phyloP scores from a whole-genome alignment of 108 stramenopile genomes.

The Licmophora abbreviata region DNA sequence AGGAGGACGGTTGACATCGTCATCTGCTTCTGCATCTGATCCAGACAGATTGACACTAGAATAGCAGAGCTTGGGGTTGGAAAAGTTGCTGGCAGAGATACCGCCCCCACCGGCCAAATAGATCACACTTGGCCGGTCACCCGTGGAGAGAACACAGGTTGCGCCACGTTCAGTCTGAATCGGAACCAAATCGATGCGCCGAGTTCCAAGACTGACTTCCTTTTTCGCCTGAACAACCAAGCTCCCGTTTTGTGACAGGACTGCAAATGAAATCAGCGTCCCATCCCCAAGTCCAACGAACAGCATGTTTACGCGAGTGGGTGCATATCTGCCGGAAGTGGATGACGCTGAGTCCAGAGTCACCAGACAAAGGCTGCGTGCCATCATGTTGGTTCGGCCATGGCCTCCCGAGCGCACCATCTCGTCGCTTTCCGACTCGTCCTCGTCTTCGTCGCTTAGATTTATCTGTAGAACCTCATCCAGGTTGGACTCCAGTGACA shows the following conservation, averaged over 20 bases:
- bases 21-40: constrained; percentile 43
- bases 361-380: constrained; percentile 67
- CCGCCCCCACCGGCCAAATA: constrained; percentile 74
- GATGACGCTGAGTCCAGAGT: constrained; percentile 55
- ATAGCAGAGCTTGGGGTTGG: constrained; percentile 83
- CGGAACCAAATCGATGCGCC: constrained; percentile 83
- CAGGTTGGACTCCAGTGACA: constrained; percentile 41
- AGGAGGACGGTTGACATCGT: constrained; percentile 38
- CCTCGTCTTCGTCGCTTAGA: constrained; percentile 27
- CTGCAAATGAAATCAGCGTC: constrained; percentile 73
- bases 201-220: constrained; percentile 90
- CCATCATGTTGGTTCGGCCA: constrained; percentile 75
- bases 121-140: constrained; percentile 95
- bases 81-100: constrained; percentile 20
- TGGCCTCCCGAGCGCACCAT: constrained; percentile 26
- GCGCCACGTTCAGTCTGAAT: constrained; percentile 53
- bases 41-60: constrained; percentile 86
- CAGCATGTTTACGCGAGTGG: constrained; percentile 67
- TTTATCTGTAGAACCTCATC: constrained; percentile 29
- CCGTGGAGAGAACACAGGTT: constrained; percentile 89
- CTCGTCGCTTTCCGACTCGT: constrained; percentile 31
- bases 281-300: constrained; percentile 97
- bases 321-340: constrained; percentile 1
- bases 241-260: constrained; percentile 17
- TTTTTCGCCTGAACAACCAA: constrained; percentile 64